Evolutionary conservation across 345 rosid species (phyloP).

Genomic region (Mangifera indica): DNA sequence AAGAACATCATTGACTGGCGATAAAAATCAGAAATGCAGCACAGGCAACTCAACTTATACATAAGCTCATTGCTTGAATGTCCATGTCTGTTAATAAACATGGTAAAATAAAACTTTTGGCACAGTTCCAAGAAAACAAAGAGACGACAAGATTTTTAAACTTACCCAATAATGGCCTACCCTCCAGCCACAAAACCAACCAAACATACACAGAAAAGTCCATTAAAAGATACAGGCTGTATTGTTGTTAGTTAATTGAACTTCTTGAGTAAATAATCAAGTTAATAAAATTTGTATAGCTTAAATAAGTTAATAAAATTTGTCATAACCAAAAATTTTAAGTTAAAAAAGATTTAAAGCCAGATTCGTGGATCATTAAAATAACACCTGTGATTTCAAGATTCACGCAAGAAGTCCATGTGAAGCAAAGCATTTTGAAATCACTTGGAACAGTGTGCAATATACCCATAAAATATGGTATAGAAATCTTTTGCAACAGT

Average conservation of each 20-base stretch:
- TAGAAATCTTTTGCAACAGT: neutral
- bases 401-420: neutral
- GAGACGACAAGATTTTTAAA: neutral
- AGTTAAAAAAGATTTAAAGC: neutral
- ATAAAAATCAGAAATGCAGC: constrained; percentile 5
- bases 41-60: neutral
- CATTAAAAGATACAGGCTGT: neutral
- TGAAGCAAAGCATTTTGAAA: neutral
- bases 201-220: too few relatives aligned
- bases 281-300: too few relatives aligned
- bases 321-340: too few relatives aligned
- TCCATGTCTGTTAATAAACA: neutral
- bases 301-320: too few relatives aligned
- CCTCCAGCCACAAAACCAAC: too few relatives aligned
- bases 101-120: neutral
- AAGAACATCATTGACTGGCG: constrained; percentile 6
- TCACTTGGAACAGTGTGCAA: constrained; percentile 4
- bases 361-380: neutral
- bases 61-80: neutral
- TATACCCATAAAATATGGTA: neutral
- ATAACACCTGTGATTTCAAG: neutral
- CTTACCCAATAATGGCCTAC: too few relatives aligned
- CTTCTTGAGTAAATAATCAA: too few relatives aligned
- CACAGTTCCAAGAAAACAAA: neutral
- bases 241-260: too few relatives aligned